A percentile compares a stretch with the other conserved stretches of the same genome.
phyloP scores from a whole-genome alignment of 1,139 yeast species.

The Scheffersomyces parashehatae region DNA sequence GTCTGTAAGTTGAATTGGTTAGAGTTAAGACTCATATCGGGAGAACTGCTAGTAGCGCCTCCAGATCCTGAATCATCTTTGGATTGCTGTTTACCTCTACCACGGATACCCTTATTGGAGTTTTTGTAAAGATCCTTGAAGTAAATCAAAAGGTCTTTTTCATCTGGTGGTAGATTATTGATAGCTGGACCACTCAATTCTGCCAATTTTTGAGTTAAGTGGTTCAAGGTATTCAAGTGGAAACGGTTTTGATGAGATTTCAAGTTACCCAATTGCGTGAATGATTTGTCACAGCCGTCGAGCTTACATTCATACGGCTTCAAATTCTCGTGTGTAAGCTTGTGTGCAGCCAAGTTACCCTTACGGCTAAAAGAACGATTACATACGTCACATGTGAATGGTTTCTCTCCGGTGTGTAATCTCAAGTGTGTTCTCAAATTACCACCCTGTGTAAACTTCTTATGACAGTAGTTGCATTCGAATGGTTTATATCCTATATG shows the following conservation, averaged over 20 bases:
- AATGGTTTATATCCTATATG: constrained; percentile 81
- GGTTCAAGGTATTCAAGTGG: constrained; percentile 69
- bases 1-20: background rate
- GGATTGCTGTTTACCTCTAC: constrained; percentile 64
- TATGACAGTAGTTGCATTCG: constrained; percentile 76
- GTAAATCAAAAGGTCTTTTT: constrained; percentile 68
- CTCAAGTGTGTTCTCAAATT: constrained; percentile 85
- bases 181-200: constrained; percentile 50
- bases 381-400: constrained; percentile 75
- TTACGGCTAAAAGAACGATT: constrained; percentile 78
- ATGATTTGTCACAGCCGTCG: constrained; percentile 80
- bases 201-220: constrained; percentile 64
- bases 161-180: constrained; percentile 56
- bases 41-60: background rate
- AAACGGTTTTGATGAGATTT: constrained; percentile 93
- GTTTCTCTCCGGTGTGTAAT: constrained; percentile 90
- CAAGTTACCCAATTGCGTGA: constrained; percentile 89
- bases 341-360: constrained; percentile 88
- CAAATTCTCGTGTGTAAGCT: constrained; percentile 73
- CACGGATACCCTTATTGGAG: constrained; percentile 87
- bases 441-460: constrained; percentile 89
- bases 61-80: constrained; percentile 2
- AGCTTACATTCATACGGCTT: constrained; percentile 80
- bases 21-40: background rate
- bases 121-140: constrained; percentile 82